Percentiles rank a stretch among this genome's conserved stretches.
Conservation (phyloP, 176 grass and related monocot species). For the Lolium perenne region DNA sequence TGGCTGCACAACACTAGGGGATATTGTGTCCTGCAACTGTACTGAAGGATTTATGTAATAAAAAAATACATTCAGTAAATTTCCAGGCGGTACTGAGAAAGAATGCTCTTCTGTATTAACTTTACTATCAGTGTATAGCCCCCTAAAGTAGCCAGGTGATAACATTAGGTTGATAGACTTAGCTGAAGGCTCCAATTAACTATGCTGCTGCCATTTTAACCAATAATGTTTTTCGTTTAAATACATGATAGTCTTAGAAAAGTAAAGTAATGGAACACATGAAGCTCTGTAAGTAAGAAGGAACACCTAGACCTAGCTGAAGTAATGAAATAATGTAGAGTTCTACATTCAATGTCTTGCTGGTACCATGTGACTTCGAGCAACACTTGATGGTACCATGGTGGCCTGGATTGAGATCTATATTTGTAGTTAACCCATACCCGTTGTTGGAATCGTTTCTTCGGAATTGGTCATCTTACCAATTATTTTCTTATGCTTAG, state of each 20-base stretch:
- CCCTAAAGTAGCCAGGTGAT: not conserved
- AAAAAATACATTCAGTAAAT: not conserved
- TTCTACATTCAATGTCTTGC: too few relatives aligned
- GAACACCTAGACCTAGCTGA: not conserved
- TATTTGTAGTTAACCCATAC: constrained; percentile 6
- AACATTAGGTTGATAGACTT: not conserved
- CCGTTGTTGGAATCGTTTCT: constrained; percentile 2
- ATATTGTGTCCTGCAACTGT: not conserved
- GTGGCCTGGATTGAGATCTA: constrained; percentile 13
- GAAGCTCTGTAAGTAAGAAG: not conserved
- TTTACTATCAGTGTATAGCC: not conserved
- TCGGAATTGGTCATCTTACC: constrained; percentile 2
- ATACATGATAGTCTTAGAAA: not conserved
- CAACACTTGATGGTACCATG: not conserved
- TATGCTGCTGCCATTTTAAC: constrained; percentile 4
- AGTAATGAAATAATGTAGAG: not conserved
- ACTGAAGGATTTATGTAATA: not conserved
- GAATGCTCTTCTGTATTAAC: not conserved
- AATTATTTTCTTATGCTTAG: not conserved
- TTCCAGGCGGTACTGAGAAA: not conserved
- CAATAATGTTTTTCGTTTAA: not conserved
- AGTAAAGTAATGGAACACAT: not conserved
- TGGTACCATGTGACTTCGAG: too few relatives aligned
- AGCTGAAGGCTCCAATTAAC: constrained; percentile 6
- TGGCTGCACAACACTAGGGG: not conserved